These are phyloP conservation scores for Leptosphaerulina australis DNA, from an alignment of 2,329 filamentous ascomycete species.

Conservation along the genomic window DNA sequence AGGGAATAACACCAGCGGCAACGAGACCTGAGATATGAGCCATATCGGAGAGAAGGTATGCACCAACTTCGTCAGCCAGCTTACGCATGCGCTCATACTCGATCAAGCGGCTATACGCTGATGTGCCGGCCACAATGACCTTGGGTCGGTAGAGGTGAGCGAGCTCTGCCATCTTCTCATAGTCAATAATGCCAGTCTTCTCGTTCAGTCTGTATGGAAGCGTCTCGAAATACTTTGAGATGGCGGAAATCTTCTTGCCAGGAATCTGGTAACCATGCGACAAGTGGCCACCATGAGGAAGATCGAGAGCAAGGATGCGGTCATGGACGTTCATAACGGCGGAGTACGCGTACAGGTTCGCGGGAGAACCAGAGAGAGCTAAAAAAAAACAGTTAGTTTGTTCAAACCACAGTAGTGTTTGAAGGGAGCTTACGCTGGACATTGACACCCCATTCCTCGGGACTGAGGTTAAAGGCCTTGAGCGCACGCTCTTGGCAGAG, in stretches of 20 bases:
- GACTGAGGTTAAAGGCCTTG: slow-evolving; percentile 84
- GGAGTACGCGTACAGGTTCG: slow-evolving; percentile 85
- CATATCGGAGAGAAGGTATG: slow-evolving; percentile 97
- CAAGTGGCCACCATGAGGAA: slow-evolving; percentile 94
- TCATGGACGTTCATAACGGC: slow-evolving; percentile 92
- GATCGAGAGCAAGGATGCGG: slow-evolving; percentile 93
- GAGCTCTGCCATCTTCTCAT: slow-evolving; percentile 88
- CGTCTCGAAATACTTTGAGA: slow-evolving; percentile 99
- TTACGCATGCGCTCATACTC: slow-evolving; percentile 96
- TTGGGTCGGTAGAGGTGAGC: slow-evolving; percentile 93
- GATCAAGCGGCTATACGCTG: slow-evolving; percentile 96
- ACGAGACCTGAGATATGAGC: slow-evolving; percentile 97
- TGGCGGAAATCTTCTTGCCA: slow-evolving; percentile 80
- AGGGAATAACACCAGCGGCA: slow-evolving; percentile 89
- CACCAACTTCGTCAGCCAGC: slow-evolving; percentile 90
- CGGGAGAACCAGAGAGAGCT: slow-evolving; percentile 81
- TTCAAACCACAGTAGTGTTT: neutral
- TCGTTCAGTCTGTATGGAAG: slow-evolving; percentile 92
- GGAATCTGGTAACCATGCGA: slow-evolving; percentile 98
- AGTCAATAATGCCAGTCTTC: slow-evolving; percentile 95
- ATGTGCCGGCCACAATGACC: slow-evolving; percentile 93
- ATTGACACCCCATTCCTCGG: slow-evolving; percentile 96
- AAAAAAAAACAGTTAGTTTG: slow-evolving; percentile 24
- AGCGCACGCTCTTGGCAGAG: slow-evolving; percentile 95
- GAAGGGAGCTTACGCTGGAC: slow-evolving; percentile 71